Evolutionary conservation across 1,284 basidiomycete genomes (phyloP), one percentile per base, ranked within the genome.

Genomic region (Nidula niveotomentosa): DNA sequence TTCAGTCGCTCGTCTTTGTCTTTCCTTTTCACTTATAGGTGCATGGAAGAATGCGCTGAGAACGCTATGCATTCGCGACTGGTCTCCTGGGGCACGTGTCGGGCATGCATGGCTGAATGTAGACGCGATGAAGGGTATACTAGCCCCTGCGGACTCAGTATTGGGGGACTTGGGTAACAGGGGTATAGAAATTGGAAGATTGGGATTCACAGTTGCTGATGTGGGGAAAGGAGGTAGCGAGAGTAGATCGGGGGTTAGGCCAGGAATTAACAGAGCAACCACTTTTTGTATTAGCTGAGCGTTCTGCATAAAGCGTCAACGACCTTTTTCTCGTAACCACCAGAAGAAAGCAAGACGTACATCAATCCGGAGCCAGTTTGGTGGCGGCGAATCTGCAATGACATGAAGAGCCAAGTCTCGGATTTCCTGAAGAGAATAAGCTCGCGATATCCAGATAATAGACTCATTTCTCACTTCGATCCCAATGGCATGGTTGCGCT

Each of bases 21-120:
- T 89, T 71, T 94, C 91, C 60, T 90, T 83, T 0, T 84, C 80
- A 3, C 86, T 90, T 10, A 97, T 74, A 1, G 93, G 93, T 0
- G 83, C 80, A 52, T 86, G 87, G 69, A 96, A 89, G 66, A 97
- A 91, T 0, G 85, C 74, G 61, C 86, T 84, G 34, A 95, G 76
- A 17, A 93, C 88, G n/a, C 90, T 93, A 64, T 93, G 90, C 83
- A 97, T 89, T 45, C 86, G 80, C 37, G 81, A 86, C 51, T 80
- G 77, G 60, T 97, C 94, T 0, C 95, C 95, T 0, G 94, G 94
- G 0, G 94, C 94, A 37, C 88, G 83, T 0, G 93, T 95, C 0
- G 94, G 95, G 61, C 90, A 93, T 3, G 91, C 93, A 72, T 96
- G 93, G 53, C 90, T 91, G 74, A 96, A 97, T 0, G 93, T 89